A percentile compares a stretch with the other conserved stretches of the same genome.
These are phyloP conservation scores for Hirsutella rhossiliensis DNA, from an alignment of 2,329 filamentous ascomycete species.

Conservation along the genomic window DNA sequence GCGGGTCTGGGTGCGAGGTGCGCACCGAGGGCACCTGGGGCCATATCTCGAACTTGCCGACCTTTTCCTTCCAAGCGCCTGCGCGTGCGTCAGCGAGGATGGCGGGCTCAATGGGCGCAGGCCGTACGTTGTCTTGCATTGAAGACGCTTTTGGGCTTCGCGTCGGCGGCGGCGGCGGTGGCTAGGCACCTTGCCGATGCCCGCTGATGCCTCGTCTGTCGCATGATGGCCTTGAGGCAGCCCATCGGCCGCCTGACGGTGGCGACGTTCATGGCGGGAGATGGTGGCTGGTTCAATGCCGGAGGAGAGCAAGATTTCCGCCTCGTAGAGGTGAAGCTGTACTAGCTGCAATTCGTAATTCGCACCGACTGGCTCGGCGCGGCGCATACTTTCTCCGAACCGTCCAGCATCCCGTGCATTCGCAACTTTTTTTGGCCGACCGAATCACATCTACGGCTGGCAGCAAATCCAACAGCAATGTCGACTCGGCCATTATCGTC, in stretches of 20 bases:
- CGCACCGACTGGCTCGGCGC: conserved; percentile 2
- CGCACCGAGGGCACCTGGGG: conserved; percentile 43
- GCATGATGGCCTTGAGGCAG: conserved; percentile 55
- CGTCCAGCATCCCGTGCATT: conserved; percentile 3
- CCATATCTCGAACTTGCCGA: conserved; percentile 36
- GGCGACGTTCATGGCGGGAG: conserved; percentile 46
- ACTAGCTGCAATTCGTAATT: conserved; percentile 2
- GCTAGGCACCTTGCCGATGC: conserved; percentile 33
- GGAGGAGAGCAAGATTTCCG: not conserved
- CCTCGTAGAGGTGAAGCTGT: not conserved
- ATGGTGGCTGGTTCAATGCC: not conserved
- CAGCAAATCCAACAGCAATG: conserved; percentile 3
- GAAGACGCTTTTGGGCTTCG: conserved; percentile 13
- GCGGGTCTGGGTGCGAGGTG: conserved; percentile 49
- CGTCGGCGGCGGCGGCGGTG: conserved; percentile 18
- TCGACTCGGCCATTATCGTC: conserved; percentile 11
- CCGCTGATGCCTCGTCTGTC: conserved; percentile 41
- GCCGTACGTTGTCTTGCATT: conserved; percentile 23
- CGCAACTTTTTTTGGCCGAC: not conserved
- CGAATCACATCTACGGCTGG: not conserved
- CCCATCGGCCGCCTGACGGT: conserved; percentile 53
- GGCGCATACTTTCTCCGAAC: conserved; percentile 18
- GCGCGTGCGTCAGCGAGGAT: conserved; percentile 5
- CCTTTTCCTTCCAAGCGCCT: conserved; percentile 22
- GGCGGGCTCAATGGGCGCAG: too few relatives aligned